These are phyloP conservation scores for Solanum ahanhuiri DNA, from an alignment of 257 asterid species.

Conservation along the genomic window DNA sequence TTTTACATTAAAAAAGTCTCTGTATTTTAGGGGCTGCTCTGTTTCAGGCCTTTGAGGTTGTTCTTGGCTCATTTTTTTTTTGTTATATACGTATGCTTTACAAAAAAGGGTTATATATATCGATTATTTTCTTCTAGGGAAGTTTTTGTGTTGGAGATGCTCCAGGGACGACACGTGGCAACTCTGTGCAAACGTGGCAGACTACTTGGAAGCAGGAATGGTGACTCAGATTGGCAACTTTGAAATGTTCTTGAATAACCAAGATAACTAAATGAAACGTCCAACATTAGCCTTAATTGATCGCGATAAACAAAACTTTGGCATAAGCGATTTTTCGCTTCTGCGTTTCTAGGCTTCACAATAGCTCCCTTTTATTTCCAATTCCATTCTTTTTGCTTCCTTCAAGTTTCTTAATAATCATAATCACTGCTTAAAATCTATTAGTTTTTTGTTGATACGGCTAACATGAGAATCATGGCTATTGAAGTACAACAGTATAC, in stretches of 20 bases:
- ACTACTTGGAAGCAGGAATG: background rate
- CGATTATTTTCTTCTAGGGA: background rate
- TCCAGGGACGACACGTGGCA: background rate
- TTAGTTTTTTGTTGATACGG: background rate
- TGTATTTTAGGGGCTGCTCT: constrained; percentile 32
- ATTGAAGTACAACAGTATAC: background rate
- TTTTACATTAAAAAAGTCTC: constrained; percentile 41
- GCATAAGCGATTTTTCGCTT: background rate
- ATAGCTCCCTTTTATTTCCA: too few species aligned
- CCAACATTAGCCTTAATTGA: background rate
- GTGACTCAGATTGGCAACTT: background rate
- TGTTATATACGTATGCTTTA: background rate
- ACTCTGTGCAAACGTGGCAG: background rate
- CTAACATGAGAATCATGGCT: background rate
- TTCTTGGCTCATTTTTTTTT: constrained; percentile 35
- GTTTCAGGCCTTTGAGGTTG: constrained; percentile 24
- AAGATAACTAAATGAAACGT: background rate
- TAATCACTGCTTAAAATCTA: background rate
- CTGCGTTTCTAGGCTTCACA: background rate
- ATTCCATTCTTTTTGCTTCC: too few species aligned
- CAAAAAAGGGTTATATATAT: background rate
- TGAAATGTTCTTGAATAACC: background rate
- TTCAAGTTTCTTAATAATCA: background rate
- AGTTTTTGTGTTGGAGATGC: background rate
- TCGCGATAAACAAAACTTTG: too few species aligned